These are phyloP conservation scores for Corylus avellana DNA, from an alignment of 306 rosid species.

Conservation along the genomic window DNA sequence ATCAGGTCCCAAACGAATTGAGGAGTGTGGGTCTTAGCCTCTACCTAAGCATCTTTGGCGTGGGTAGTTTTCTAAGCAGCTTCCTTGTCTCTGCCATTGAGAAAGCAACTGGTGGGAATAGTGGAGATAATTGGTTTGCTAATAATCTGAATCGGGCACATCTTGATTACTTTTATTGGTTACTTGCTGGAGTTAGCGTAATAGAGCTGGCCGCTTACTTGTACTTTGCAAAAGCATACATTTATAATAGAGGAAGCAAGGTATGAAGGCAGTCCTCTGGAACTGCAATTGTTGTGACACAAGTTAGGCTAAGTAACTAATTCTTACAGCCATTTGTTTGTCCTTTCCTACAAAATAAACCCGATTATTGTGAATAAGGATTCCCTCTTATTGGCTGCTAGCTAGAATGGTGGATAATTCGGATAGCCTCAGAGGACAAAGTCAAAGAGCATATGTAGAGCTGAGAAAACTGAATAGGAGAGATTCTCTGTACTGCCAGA, in stretches of 20 bases:
- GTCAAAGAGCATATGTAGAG: no score
- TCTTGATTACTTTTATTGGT: slow-evolving; percentile 33
- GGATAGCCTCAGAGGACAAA: no score
- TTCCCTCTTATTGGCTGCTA: no score
- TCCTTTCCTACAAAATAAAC: no score
- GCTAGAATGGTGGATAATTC: no score
- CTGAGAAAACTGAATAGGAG: no score
- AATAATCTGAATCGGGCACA: slow-evolving; percentile 23
- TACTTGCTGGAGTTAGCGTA: slow-evolving; percentile 19
- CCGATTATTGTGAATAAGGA: no score
- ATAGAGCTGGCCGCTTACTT: slow-evolving; percentile 5
- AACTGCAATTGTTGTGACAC: no score
- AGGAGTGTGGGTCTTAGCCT: slow-evolving; percentile 30
- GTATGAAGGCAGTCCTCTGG: slow-evolving; percentile 8
- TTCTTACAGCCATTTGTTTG: no score
- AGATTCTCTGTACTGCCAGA: no score
- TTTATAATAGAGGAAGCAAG: slow-evolving; percentile 9
- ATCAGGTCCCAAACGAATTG: slow-evolving; percentile 29
- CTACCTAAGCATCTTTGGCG: slow-evolving; percentile 27
- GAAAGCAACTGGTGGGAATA: slow-evolving; percentile 18
- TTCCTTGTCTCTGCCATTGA: slow-evolving; percentile 21
- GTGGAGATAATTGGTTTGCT: slow-evolving; percentile 30
- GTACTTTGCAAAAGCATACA: slow-evolving; percentile 14
- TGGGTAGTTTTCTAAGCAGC: slow-evolving; percentile 26
- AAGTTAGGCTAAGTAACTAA: no score